Base-by-base conservation (phyloP, 208 protist genomes). In the Lotmaria passim region DNA sequence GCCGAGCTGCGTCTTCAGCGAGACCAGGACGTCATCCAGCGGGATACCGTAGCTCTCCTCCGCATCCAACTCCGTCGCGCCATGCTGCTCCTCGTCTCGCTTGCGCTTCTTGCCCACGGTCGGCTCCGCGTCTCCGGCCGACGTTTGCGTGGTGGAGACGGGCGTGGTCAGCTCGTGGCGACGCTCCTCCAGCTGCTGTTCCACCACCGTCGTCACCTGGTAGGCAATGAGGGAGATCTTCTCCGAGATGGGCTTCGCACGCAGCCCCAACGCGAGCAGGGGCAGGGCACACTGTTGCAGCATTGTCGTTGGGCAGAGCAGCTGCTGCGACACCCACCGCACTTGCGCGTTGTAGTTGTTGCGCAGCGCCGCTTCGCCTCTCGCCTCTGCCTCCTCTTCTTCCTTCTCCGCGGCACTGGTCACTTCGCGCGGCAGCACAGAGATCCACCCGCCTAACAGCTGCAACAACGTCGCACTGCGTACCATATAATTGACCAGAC, bases 401-500 rank as follows among this genome's bases (percentile, higher is more conserved):
- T 19, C 21, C 33, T 69, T 36, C 23, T 36, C 26, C 38, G 30
- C 15, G 31, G 51, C 31, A 26, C 24, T 55, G 3, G 73, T 55
- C n/a, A 33, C 39, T 36, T 69, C 63, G 50, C 57, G 69, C 15
- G 87, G 89, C 44, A 94, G 80, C 6, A 91, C 76, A 17, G 81
- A 81, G 34, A 93, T 68, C 68, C 84, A 78, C 17, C 85, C 92
- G 24, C 89, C 92, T 50, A 91, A 71, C 58, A 91, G 86, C 81
- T 96, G 89, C 51, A 92, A 61, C 51, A 96, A 73, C 6, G 92
- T 91, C n/a, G 86, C 69, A 26, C 79, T 87, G 60, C 92, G 89
- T 55, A 96, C 92, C 75, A 94, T 85, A 68, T 94, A 93, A 73
- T 91, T 93, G 21, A 76, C 74, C 17, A 95, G 66, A 33, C 69